Conservation (phyloP, 208 protist genomes). For the Leishmania tarentolae region DNA sequence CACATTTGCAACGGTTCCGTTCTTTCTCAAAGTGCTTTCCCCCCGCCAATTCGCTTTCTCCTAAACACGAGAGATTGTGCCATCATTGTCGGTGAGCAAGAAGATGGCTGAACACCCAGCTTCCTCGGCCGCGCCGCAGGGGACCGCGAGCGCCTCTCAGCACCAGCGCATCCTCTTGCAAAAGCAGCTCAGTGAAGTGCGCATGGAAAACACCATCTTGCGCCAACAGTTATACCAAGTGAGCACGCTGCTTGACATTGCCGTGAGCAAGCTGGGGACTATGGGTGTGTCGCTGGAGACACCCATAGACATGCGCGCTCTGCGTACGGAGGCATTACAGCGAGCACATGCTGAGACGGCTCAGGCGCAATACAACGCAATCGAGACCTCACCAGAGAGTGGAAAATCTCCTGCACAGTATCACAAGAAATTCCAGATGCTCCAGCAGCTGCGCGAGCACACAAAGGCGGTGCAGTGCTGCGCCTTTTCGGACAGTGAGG, state of each 20-base stretch:
- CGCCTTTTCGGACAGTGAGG: slow-evolving; percentile 72
- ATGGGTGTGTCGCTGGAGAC: slow-evolving; percentile 78
- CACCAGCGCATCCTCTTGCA: slow-evolving; percentile 79
- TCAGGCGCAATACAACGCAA: slow-evolving; percentile 26
- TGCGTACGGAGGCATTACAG: slow-evolving; percentile 61
- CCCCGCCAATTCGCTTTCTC: neutral
- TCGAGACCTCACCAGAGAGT: slow-evolving; percentile 20
- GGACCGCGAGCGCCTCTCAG: slow-evolving; percentile 50
- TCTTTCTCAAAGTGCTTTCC: neutral
- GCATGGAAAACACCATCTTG: slow-evolving; percentile 81
- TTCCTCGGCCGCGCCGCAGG: slow-evolving; percentile 32
- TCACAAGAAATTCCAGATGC: slow-evolving; percentile 62
- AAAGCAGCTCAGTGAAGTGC: slow-evolving; percentile 65
- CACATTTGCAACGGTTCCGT: neutral
- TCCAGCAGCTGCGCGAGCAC: slow-evolving; percentile 73
- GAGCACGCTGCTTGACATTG: slow-evolving; percentile 80
- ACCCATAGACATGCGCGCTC: slow-evolving; percentile 73
- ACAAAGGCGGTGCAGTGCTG: slow-evolving; percentile 81
- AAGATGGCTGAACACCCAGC: slow-evolving; percentile 17
- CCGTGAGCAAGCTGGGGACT: slow-evolving; percentile 79
- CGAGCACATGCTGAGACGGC: slow-evolving; percentile 31
- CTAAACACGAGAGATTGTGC: neutral
- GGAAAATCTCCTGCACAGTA: slow-evolving; percentile 20
- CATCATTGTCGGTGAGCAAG: neutral
- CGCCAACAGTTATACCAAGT: slow-evolving; percentile 82